Conservation (phyloP, 2,329 filamentous ascomycete genomes). For the Karstenula rhodostoma region DNA sequence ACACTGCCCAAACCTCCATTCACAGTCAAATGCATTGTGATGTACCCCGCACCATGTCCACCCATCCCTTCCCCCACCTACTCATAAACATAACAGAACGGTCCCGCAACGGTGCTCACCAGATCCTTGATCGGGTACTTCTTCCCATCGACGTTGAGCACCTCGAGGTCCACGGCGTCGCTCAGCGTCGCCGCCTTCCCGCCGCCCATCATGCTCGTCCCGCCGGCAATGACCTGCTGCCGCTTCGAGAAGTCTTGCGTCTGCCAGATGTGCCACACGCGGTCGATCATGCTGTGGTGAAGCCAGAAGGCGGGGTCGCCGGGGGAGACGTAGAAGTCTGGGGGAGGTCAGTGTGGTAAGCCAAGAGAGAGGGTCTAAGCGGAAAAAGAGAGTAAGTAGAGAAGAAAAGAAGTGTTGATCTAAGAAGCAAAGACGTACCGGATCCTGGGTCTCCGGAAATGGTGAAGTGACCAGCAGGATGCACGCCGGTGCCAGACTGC, state of each 20-base stretch:
- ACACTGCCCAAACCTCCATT: too few species aligned
- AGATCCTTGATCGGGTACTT: slow-evolving; percentile 52
- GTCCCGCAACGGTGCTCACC: slow-evolving; percentile 57
- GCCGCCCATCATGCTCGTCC: slow-evolving; percentile 53
- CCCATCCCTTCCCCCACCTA: slow-evolving; percentile 22
- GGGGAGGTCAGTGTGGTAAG: not conserved
- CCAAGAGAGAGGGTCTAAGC: too few species aligned
- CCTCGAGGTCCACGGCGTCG: slow-evolving; percentile 51
- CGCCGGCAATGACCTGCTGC: slow-evolving; percentile 52
- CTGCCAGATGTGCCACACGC: slow-evolving; percentile 61
- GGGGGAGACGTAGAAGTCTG: slow-evolving; percentile 56
- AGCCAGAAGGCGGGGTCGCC: slow-evolving; percentile 47
- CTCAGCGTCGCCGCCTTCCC: slow-evolving; percentile 33
- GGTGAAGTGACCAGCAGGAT: slow-evolving; percentile 57
- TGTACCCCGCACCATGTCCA: too few species aligned
- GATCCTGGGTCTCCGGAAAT: slow-evolving; percentile 56
- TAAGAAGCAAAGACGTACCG: slow-evolving; percentile 27
- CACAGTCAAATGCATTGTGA: too few species aligned
- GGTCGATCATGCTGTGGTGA: slow-evolving; percentile 54
- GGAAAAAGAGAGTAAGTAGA: slow-evolving; percentile 9
- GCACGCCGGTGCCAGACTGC: slow-evolving; percentile 50
- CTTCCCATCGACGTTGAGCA: slow-evolving; percentile 44
- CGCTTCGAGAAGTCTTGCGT: slow-evolving; percentile 52
- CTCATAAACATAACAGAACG: slow-evolving; percentile 58
- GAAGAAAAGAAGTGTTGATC: not conserved